Percentiles rank a stretch among this genome's conserved stretches.
Evolutionary conservation across 495 filamentous ascomycete genomes (phyloP).

Genomic region (Lepidopterella palustris): DNA sequence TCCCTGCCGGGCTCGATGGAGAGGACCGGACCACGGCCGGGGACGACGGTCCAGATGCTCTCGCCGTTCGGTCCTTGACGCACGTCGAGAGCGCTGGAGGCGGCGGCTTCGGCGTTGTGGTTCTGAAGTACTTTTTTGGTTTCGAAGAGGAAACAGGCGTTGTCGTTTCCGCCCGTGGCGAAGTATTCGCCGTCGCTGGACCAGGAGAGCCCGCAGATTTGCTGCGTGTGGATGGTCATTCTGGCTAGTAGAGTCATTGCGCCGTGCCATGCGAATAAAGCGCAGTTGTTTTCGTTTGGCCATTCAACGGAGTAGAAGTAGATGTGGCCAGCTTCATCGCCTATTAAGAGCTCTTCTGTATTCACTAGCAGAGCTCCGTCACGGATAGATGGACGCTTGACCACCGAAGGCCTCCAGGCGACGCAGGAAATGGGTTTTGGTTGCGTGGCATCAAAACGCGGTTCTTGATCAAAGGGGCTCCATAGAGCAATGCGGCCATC

Average conservation of each 20-base stretch:
- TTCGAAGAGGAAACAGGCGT: slow-evolving; percentile 76
- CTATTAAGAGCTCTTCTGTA: slow-evolving; percentile 78
- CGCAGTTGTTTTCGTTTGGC: slow-evolving; percentile 46
- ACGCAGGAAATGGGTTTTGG: slow-evolving; percentile 68
- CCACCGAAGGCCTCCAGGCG: slow-evolving; percentile 52
- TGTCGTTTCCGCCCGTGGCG: slow-evolving; percentile 90
- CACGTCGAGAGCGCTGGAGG: slow-evolving; percentile 18
- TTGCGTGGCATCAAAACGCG: slow-evolving; percentile 69
- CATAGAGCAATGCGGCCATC: slow-evolving; percentile 59
- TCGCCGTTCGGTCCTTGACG: slow-evolving; percentile 22
- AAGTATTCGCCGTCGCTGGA: slow-evolving; percentile 69
- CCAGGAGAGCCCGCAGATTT: slow-evolving; percentile 90
- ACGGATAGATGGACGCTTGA: slow-evolving; percentile 34
- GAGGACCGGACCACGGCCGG: slow-evolving; percentile 22
- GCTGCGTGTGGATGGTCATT: slow-evolving; percentile 75
- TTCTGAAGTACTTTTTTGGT: slow-evolving; percentile 38
- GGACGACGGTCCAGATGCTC: slow-evolving; percentile 18
- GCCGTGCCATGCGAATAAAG: slow-evolving; percentile 62
- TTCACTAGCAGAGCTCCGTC: slow-evolving; percentile 35
- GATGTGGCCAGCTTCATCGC: slow-evolving; percentile 78
- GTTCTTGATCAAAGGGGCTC: slow-evolving; percentile 51
- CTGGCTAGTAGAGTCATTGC: slow-evolving; percentile 69
- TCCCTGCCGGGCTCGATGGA: slow-evolving; percentile 46
- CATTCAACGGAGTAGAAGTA: slow-evolving; percentile 91
- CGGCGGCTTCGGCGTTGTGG: slow-evolving; percentile 9